Evolutionary conservation across 2,329 filamentous ascomycete species (phyloP).

Genomic region (Penicillium sp.): DNA sequence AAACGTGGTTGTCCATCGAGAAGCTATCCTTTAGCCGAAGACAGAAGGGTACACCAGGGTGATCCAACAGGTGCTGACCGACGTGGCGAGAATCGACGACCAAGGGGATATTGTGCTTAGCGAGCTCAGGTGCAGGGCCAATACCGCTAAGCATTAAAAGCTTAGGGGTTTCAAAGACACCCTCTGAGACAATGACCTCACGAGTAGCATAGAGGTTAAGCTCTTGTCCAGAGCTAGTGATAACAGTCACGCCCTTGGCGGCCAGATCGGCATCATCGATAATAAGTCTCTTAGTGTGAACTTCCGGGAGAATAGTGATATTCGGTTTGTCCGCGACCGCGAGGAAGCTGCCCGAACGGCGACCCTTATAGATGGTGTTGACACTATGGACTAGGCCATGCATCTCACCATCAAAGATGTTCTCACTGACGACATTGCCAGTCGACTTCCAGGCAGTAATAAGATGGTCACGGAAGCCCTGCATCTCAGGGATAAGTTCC

Average conservation of each 20-base stretch:
- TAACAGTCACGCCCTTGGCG: conserved; percentile 54
- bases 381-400: conserved; percentile 58
- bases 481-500: conserved; percentile 58
- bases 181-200: conserved; percentile 55
- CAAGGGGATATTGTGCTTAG: conserved; percentile 32
- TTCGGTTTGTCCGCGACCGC: conserved; percentile 60
- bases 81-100: conserved; percentile 34
- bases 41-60: conserved; percentile 47
- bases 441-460: conserved; percentile 59
- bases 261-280: conserved; percentile 52
- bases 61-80: conserved; percentile 37
- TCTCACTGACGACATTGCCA: conserved; percentile 56
- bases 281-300: conserved; percentile 58
- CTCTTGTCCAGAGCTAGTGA: conserved; percentile 46
- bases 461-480: conserved; percentile 51
- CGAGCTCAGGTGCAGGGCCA: conserved; percentile 40
- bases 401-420: conserved; percentile 62
- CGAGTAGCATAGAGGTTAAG: conserved; percentile 53
- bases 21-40: conserved; percentile 49
- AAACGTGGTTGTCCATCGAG: conserved; percentile 45
- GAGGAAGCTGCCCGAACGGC: conserved; percentile 56
- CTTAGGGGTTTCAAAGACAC: conserved; percentile 58
- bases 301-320: conserved; percentile 55
- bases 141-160: conserved; percentile 56
- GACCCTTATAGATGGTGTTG: conserved; percentile 63